These are phyloP conservation scores for Monilinia laxa DNA, from an alignment of 2,329 filamentous ascomycete species.

Conservation along the genomic window DNA sequence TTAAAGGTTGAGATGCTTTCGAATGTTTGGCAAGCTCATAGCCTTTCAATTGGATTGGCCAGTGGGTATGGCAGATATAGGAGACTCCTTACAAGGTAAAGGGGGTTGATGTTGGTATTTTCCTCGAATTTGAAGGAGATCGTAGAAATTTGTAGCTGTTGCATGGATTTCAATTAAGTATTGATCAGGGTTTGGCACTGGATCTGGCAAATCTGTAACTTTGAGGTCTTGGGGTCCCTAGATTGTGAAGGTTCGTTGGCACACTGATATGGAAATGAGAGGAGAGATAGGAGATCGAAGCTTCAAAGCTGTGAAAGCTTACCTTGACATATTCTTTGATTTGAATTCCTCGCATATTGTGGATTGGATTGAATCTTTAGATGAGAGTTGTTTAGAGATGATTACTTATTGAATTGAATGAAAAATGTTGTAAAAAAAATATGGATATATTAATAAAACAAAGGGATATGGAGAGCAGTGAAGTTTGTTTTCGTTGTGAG, in stretches of 20 bases:
- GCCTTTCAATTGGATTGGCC: not conserved
- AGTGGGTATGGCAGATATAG: not conserved
- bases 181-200: constrained; percentile 66
- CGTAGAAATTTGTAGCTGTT: constrained; percentile 93
- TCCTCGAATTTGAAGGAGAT: constrained; percentile 89
- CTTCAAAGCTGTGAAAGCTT: constrained; percentile 26
- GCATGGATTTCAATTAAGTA: constrained; percentile 88
- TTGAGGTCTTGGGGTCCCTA: constrained; percentile 77
- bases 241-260: constrained; percentile 2
- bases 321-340: constrained; percentile 74
- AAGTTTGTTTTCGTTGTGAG: not conserved
- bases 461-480: not conserved
- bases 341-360: constrained; percentile 72
- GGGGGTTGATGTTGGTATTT: constrained; percentile 91
- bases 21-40: too few species aligned
- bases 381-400: not conserved
- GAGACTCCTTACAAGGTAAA: constrained; percentile 63
- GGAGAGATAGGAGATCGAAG: constrained; percentile 9
- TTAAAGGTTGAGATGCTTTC: too few species aligned
- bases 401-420: not conserved
- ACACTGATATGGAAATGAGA: not conserved
- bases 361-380: not conserved
- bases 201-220: constrained; percentile 73
- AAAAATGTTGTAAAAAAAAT: not conserved
- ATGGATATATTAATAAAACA: not conserved